phyloP scores from a whole-genome alignment of 148 eudicot genomes.

The Euryodendron excelsum region DNA sequence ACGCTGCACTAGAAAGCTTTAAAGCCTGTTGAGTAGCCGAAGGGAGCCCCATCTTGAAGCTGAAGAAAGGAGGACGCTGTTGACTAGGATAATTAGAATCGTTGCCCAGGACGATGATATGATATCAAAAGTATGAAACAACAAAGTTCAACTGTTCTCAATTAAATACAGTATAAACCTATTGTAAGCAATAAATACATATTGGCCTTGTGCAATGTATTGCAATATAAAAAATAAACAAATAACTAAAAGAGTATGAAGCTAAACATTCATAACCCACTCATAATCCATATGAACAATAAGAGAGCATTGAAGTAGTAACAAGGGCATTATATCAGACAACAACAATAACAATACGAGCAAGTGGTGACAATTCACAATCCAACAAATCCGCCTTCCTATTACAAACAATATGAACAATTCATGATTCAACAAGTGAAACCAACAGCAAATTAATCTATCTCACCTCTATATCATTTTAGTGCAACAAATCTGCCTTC shows the following conservation, averaged over 20 bases:
- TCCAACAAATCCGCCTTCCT: too few species aligned
- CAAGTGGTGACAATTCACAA: neutral
- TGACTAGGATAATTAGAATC: constrained; percentile 19
- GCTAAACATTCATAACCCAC: neutral
- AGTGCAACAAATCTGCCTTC: too few species aligned
- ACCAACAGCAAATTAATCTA: too few species aligned
- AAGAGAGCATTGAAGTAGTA: neutral
- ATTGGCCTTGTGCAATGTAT: too few species aligned
- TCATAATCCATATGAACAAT: neutral
- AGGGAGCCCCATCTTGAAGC: constrained; percentile 89
- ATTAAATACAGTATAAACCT: neutral
- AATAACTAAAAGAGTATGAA: too few species aligned
- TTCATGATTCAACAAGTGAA: too few species aligned
- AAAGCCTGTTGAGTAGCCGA: constrained; percentile 51
- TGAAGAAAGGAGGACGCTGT: constrained; percentile 93
- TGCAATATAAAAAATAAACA: too few species aligned
- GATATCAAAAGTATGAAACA: neutral
- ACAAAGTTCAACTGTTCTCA: neutral
- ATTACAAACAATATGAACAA: too few species aligned
- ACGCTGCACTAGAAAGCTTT: constrained; percentile 53
- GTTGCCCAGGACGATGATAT: constrained; percentile 1
- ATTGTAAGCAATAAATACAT: neutral
- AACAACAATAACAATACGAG: neutral
- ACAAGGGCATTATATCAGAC: neutral
- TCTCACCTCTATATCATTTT: too few species aligned